Evolutionary conservation across 2,329 filamentous ascomycete genomes (phyloP), one percentile per base, ranked within the genome.

Genomic region (Dothistroma pini): DNA sequence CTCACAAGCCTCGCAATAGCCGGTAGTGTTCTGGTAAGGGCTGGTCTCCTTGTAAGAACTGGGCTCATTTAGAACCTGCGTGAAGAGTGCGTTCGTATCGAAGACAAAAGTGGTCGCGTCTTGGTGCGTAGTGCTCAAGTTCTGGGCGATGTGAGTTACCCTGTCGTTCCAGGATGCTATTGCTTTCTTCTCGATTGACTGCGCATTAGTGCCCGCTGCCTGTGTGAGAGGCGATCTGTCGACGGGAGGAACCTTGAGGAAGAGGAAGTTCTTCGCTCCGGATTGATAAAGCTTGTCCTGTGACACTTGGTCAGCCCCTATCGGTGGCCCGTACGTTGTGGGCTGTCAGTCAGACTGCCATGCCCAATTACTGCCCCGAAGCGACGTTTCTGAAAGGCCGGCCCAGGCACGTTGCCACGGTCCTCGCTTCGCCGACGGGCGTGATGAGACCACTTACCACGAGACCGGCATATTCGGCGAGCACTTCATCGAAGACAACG

Each of bases 51-150:
- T 67, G 63, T 78, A 83, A 8, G 69, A 74, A 14, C 65, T 68
- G 0, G 84, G 83, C 21, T 85, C 70, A 52, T 84, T 78, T 41
- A 87, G 71, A 1, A 84, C 81, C 29, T 78, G 69, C 1, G 74
- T 77, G 66, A 83, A 88, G n/a, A 83, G 71, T 6, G 68, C 72
- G 59, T 81, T 78, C 0, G 82, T 78, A 65, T 86, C 82, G 61
- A 85, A 83, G 0, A 81, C 70, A 69, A 83, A 85, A 1, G 81
- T 75, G 12, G 80, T 83, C 4, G 75, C 76, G 47, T 80, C 79
- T 0, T 65, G 57, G 56, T 79, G 71, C 11, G 67, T 71, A 11
- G 68, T 68, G 29, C 70, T 72, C 34, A 84, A 74, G 1, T 74
- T 72, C 2, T 66, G 63, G 0, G 79, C 79, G 60, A 86, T 69